Evolutionary conservation across 2,329 filamentous ascomycete genomes (phyloP).

Genomic region (Lachnellula suecica): DNA sequence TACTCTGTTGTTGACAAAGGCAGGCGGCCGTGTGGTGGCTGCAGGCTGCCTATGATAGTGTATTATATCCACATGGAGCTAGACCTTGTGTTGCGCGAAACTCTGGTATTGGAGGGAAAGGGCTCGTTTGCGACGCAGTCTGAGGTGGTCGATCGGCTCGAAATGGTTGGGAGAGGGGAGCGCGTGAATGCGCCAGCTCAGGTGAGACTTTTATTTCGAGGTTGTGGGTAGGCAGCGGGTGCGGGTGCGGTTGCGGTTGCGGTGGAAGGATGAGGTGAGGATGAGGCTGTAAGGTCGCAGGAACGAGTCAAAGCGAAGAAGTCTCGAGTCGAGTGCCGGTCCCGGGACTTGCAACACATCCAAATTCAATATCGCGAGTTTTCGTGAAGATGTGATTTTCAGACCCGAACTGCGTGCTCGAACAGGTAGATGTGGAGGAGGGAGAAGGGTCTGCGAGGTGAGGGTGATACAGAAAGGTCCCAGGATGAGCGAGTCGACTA

Average conservation of each 20-base stretch:
- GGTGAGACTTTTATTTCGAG: too few species aligned
- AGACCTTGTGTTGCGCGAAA: slow-evolving; percentile 27
- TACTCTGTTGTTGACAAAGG: slow-evolving; percentile 24
- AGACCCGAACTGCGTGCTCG: not conserved
- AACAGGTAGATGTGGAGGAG: not conserved
- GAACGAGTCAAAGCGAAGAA: not conserved
- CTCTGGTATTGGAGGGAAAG: slow-evolving; percentile 14
- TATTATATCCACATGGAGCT: slow-evolving; percentile 27
- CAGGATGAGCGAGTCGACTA: not conserved
- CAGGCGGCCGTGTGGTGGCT: slow-evolving; percentile 25
- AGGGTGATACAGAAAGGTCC: not conserved
- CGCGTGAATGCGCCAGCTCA: too few species aligned
- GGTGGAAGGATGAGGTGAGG: not conserved
- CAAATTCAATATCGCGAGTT: not conserved
- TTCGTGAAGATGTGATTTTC: not conserved
- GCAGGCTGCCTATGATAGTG: slow-evolving; percentile 26
- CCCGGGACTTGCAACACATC: not conserved
- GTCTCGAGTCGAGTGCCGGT: not conserved
- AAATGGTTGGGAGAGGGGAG: not conserved
- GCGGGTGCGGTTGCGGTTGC: not conserved
- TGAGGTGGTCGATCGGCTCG: slow-evolving; percentile 13
- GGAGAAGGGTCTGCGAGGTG: not conserved
- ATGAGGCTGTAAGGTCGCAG: not conserved
- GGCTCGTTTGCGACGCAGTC: slow-evolving; percentile 26
- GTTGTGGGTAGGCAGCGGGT: not conserved